Conservation (phyloP, 2,329 filamentous ascomycete genomes). For the Coniella lustricola region DNA sequence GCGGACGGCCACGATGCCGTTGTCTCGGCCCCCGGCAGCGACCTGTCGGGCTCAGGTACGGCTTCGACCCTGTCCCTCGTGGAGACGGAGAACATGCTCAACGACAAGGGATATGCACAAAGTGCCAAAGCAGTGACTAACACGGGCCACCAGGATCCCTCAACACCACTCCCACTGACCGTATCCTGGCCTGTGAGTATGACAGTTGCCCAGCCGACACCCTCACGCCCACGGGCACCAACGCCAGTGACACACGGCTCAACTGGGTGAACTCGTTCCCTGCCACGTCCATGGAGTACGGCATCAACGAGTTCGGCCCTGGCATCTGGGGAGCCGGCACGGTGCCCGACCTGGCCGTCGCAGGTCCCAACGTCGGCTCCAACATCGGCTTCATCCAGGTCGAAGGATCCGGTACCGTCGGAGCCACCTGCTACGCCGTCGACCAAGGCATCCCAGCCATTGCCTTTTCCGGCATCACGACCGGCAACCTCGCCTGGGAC, state of each 20-base stretch:
- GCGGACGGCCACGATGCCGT: constrained; percentile 53
- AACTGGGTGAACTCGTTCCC: constrained; percentile 70
- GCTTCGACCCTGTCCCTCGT: too few species aligned
- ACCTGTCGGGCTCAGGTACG: constrained; percentile 55
- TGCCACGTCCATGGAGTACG: constrained; percentile 56
- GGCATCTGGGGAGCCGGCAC: constrained; percentile 44
- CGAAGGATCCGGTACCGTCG: constrained; percentile 61
- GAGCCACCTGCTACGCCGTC: constrained; percentile 53
- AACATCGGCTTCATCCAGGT: constrained; percentile 49
- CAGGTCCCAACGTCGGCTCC: constrained; percentile 53
- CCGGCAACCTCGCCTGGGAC: constrained; percentile 47
- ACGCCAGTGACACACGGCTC: constrained; percentile 48
- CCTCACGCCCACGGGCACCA: constrained; percentile 45
- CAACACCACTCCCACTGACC: constrained; percentile 39
- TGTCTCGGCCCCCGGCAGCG: constrained; percentile 59
- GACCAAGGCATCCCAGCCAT: constrained; percentile 55
- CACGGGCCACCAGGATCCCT: constrained; percentile 38
- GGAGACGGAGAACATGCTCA: too few species aligned
- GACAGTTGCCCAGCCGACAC: constrained; percentile 52
- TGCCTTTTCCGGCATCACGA: constrained; percentile 55
- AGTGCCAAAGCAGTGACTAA: constrained; percentile 6
- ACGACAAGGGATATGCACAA: neutral
- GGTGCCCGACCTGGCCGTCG: constrained; percentile 54
- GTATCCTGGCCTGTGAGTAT: constrained; percentile 50
- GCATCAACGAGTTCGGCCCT: constrained; percentile 49